Percentiles rank a stretch among this genome's conserved stretches.
Evolutionary conservation across 2,329 filamentous ascomycete genomes (phyloP).

Genomic region (Paracoccidioides brasiliensis): DNA sequence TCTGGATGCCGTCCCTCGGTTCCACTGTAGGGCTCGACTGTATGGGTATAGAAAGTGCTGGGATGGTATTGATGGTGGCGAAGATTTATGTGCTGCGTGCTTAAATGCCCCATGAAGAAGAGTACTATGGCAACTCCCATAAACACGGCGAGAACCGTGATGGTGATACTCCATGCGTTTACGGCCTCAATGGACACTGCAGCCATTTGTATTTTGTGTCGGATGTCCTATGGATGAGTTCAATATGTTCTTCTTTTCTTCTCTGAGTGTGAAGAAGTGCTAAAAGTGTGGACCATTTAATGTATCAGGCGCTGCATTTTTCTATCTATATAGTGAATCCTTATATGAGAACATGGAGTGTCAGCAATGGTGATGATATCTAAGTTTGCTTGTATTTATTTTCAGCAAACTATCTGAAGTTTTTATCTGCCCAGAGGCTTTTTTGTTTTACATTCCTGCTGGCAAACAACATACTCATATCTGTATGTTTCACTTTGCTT

Average conservation of each 20-base stretch:
- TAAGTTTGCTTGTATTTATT: not conserved
- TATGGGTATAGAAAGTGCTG: no score
- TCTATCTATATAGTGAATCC: not conserved
- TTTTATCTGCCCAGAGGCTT: not conserved
- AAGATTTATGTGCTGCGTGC: not conserved
- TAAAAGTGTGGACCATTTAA: no score
- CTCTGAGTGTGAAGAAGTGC: not conserved
- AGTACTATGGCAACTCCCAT: not conserved
- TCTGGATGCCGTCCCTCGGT: not conserved
- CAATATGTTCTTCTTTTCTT: not conserved
- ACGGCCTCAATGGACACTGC: not conserved
- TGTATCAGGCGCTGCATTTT: not conserved
- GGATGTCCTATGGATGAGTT: not conserved
- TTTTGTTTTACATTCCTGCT: not conserved
- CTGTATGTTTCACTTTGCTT: not conserved
- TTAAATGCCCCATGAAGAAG: not conserved
- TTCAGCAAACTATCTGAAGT: no score
- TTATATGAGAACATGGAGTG: not conserved
- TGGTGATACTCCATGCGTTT: not conserved
- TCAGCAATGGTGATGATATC: not conserved
- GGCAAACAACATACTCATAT: not conserved
- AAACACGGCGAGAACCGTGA: not conserved
- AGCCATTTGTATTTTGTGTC: not conserved
- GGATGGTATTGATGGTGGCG: no score
- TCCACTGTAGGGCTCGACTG: no score